Evolutionary conservation across 768 basidiomycete species (phyloP).

Genomic region (Kwoniella dejecticola): DNA sequence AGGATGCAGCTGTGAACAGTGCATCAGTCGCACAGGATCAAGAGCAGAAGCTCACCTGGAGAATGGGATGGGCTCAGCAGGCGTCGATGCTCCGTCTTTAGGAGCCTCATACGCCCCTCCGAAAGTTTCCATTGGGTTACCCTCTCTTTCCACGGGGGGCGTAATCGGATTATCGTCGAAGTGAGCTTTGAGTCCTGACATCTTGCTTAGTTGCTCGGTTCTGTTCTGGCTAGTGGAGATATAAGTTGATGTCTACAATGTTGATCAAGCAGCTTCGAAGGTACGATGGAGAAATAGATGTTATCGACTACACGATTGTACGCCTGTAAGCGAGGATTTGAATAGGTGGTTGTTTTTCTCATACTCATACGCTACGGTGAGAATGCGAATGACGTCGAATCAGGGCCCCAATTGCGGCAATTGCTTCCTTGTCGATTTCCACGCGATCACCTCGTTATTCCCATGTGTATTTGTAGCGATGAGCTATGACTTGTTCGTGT

Average conservation of each 20-base stretch:
- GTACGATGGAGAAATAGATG: no score
- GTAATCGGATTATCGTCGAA: conserved; percentile 25
- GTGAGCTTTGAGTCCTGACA: conserved; percentile 22
- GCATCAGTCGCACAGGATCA: no score
- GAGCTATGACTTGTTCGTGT: neutral
- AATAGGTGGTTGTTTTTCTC: neutral
- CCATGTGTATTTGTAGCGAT: neutral
- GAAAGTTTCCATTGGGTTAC: conserved; percentile 3
- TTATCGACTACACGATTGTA: no score
- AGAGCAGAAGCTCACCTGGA: conserved; percentile 33
- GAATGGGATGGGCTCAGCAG: conserved; percentile 45
- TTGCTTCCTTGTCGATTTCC: neutral
- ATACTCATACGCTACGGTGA: neutral
- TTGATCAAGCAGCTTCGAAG: no score
- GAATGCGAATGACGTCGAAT: neutral
- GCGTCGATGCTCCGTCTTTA: conserved; percentile 6
- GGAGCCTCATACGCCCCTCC: conserved; percentile 7
- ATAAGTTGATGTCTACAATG: no score
- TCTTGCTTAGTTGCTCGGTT: conserved; percentile 1
- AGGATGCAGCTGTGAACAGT: no score
- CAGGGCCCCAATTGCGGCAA: conserved; percentile 2
- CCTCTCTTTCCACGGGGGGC: conserved; percentile 32
- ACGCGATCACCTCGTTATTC: neutral
- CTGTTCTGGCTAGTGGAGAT: neutral
- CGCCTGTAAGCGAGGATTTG: neutral